Evolutionary conservation across 139 green algal genomes (phyloP).

Genomic region (Bryopsis sp.): DNA sequence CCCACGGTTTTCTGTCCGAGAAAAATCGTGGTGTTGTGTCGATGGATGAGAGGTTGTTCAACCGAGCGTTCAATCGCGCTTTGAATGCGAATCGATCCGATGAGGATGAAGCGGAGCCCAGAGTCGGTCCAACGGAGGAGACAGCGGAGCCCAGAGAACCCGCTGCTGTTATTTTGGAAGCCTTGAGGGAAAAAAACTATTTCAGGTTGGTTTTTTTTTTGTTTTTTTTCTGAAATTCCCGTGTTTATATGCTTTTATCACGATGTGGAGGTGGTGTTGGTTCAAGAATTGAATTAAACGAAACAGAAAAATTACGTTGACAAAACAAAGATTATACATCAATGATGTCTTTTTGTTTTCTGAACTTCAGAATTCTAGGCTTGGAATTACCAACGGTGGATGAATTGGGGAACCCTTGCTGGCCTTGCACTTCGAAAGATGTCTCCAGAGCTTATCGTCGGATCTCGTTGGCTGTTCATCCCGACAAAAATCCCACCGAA

Average conservation of each 20-base stretch:
- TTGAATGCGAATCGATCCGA: neutral
- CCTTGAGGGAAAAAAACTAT: constrained; percentile 9
- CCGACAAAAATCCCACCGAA: constrained; percentile 7
- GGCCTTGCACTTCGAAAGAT: neutral
- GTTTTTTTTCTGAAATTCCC: neutral
- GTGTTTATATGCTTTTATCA: neutral
- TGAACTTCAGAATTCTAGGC: neutral
- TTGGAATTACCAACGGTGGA: neutral
- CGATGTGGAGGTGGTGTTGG: neutral
- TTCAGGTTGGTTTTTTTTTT: neutral
- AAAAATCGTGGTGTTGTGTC: neutral
- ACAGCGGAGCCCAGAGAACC: neutral
- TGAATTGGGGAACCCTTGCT: neutral
- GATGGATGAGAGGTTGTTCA: neutral
- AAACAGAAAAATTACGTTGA: too few species aligned
- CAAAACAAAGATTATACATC: too few species aligned
- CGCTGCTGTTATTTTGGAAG: neutral
- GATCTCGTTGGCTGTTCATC: neutral
- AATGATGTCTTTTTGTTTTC: too few species aligned
- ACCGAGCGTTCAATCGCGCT: constrained; percentile 5
- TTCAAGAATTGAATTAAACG: too few species aligned
- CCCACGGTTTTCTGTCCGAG: too few species aligned
- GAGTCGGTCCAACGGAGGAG: neutral
- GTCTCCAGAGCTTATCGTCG: neutral
- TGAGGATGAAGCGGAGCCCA: neutral